Evolutionary conservation across 257 asterid genomes (phyloP).

Genomic region (Ilex asprella): DNA sequence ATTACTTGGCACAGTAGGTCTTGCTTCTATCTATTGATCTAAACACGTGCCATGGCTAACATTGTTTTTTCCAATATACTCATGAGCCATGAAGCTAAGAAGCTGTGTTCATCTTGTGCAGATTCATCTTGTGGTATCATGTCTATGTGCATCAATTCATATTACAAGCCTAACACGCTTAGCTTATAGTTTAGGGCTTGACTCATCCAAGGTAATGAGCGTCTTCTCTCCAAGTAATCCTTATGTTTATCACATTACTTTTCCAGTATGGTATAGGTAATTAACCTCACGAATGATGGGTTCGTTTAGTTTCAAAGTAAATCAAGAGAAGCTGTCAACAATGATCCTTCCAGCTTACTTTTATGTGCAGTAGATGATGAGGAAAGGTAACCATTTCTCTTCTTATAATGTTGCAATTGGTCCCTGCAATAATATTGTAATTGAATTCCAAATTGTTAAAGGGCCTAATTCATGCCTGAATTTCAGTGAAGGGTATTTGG

Average conservation of each 20-base stretch:
- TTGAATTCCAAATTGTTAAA: too few relatives aligned
- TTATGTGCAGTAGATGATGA: conserved; percentile 55
- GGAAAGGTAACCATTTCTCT: conserved; percentile 57
- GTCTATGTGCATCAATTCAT: conserved; percentile 91
- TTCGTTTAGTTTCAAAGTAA: conserved; percentile 73
- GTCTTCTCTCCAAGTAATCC: conserved; percentile 3
- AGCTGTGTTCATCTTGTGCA: conserved; percentile 31
- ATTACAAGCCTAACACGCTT: conserved; percentile 95
- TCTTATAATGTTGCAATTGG: not conserved
- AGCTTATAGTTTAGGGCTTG: conserved; percentile 98
- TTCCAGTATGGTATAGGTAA: conserved; percentile 10
- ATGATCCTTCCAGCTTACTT: conserved; percentile 64
- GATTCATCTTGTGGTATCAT: conserved; percentile 98
- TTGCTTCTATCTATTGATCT: conserved; percentile 10
- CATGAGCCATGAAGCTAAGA: conserved; percentile 17
- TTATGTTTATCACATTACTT: conserved; percentile 1
- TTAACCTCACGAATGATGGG: conserved; percentile 16
- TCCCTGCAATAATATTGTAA: not conserved
- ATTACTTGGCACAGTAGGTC: conserved; percentile 97
- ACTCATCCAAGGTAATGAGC: conserved; percentile 72
- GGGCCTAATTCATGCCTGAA: too few relatives aligned
- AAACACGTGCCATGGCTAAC: conserved; percentile 3
- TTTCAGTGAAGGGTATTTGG: too few relatives aligned
- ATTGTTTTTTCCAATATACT: conserved; percentile 9
- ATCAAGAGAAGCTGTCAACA: conserved; percentile 45